Conservation (phyloP, 768 basidiomycete species). For the Lactarius evosmus region DNA sequence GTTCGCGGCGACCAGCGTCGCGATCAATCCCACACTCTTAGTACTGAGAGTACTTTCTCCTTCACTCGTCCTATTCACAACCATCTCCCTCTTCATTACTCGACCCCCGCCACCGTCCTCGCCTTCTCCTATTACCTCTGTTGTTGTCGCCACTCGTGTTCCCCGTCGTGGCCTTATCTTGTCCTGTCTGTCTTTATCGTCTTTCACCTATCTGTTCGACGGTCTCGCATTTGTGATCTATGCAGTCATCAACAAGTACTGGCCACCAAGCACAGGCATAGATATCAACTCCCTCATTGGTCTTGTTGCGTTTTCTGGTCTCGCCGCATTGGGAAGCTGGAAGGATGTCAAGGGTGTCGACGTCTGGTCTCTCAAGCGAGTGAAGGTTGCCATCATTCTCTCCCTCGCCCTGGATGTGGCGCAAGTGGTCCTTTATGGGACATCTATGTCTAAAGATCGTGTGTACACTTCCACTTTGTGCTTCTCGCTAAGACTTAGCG, state of each 20-base stretch:
- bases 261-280: constrained; percentile 61
- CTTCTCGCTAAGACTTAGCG: constrained; percentile 2
- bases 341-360: constrained; percentile 70
- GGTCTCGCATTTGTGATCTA: constrained; percentile 67
- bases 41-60: constrained; percentile 66
- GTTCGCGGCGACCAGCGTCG: constrained; percentile 17
- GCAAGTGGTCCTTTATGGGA: constrained; percentile 53
- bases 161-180: constrained; percentile 80
- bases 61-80: constrained; percentile 56
- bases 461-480: constrained; percentile 4
- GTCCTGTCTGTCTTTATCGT: constrained; percentile 59
- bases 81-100: constrained; percentile 56
- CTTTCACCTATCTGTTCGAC: constrained; percentile 75
- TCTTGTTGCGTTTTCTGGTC: constrained; percentile 63
- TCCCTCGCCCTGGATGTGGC: constrained; percentile 59
- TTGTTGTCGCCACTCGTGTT: constrained; percentile 66
- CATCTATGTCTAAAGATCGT: constrained; percentile 38
- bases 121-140: constrained; percentile 67
- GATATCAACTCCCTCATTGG: constrained; percentile 68
- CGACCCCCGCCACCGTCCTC: constrained; percentile 44
- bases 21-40: constrained; percentile 44
- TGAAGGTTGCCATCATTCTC: constrained; percentile 52
- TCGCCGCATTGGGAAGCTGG: constrained; percentile 75
- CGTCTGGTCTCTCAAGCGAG: constrained; percentile 60
- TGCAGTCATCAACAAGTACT: constrained; percentile 60